Base-by-base conservation (phyloP, 345 rosid genomes). In the Euclidium syriacum region DNA sequence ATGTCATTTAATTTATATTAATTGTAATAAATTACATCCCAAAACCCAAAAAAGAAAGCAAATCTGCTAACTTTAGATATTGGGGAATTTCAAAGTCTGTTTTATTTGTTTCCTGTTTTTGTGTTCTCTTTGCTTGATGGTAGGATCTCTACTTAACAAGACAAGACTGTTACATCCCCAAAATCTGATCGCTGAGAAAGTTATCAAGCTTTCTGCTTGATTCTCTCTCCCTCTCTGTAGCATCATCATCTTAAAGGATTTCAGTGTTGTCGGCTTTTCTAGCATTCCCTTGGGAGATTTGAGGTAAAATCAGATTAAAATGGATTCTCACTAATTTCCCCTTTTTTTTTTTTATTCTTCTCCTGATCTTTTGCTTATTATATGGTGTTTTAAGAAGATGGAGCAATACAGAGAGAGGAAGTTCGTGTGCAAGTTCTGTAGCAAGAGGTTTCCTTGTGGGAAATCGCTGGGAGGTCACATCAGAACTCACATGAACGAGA, bases 401-500 rank as follows among this genome's bases (percentile, higher is more conserved):
- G 95, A 87, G 50, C 55, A 70, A 43, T 76, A 42, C 77, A 78
- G 72, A 52, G 80, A 77, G 78, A 83, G 68, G 80, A 80, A 75
- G 71, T 90, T 80, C 53, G 78, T 74, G 18, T 90, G 97, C 77
- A 90, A 80, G 82, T 82, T 54, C 67, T 85, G 97, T 76, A 72
- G 71, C 79, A 90, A 82, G 79, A 81, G 73, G 64, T 90, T 74
- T 42, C 78, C 86, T 9, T 85, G 94, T 71, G 95, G 94, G 22
- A 90, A 87, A 79, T 85, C 95, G 49, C 80, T 90, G 11, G 95
- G 97, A 33, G 94, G 97, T 51, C 97, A 90, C 70, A 80, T 90
- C 56, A 82, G 95, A 79, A 85, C 88, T 78, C 97, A 90, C 65
- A 77, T 72, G 75, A 81, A 74, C 43, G 65, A 72, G 40, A 75